A percentile compares a stretch with the other conserved stretches of the same genome.
These are phyloP conservation scores for Scheffersomyces cryptocercus DNA, from an alignment of 1,139 yeast species.

Conservation along the genomic window DNA sequence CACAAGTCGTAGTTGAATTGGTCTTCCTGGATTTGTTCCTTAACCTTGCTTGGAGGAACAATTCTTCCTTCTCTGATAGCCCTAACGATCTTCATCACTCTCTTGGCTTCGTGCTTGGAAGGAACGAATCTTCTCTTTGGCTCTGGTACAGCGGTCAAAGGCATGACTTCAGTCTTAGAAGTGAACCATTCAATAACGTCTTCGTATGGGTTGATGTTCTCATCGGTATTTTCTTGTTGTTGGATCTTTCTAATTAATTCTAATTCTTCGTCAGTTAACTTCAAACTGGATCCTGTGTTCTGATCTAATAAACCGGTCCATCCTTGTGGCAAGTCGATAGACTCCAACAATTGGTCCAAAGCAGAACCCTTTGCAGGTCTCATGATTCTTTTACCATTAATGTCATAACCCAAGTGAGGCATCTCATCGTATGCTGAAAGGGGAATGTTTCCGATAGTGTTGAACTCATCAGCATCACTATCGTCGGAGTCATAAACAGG, in stretches of 20 bases:
- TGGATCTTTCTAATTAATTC: constrained; percentile 87
- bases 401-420: constrained; percentile 97
- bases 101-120: constrained; percentile 93
- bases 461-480: constrained; percentile 78
- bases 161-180: constrained; percentile 82
- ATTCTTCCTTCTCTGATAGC: constrained; percentile 97
- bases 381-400: constrained; percentile 97
- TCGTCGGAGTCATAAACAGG: constrained; percentile 95
- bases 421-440: constrained; percentile 91
- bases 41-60: constrained; percentile 65
- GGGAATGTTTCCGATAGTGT: constrained; percentile 93
- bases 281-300: constrained; percentile 84
- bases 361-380: constrained; percentile 98
- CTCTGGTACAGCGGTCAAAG: constrained; percentile 90
- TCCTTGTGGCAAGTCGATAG: constrained; percentile 93
- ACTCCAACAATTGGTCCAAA: constrained; percentile 81
- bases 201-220: constrained; percentile 81
- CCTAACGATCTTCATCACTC: constrained; percentile 92
- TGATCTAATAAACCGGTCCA: constrained; percentile 97
- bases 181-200: constrained; percentile 97
- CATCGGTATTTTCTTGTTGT: constrained; percentile 81
- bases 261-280: constrained; percentile 84
- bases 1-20: constrained; percentile 72
- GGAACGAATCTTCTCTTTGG: constrained; percentile 97
- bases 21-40: constrained; percentile 54